These are phyloP conservation scores for Monilinia fructicola DNA, from an alignment of 2,329 filamentous ascomycete species.

Conservation along the genomic window DNA sequence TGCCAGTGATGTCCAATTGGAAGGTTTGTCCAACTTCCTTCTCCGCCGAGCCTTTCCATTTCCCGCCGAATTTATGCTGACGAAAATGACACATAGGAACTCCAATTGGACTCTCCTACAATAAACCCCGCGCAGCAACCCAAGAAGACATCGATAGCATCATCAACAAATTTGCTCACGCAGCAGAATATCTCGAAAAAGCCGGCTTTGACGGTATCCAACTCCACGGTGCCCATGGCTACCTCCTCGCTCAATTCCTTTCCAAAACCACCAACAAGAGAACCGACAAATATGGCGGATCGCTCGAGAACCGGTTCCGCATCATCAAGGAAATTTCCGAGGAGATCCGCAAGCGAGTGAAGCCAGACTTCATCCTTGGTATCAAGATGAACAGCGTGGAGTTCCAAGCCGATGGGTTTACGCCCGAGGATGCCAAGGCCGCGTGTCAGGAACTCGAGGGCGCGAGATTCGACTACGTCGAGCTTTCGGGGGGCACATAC, in stretches of 20 bases:
- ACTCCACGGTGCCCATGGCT: constrained; percentile 40
- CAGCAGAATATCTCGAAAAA: constrained; percentile 60
- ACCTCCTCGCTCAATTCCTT: constrained; percentile 40
- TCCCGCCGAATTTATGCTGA: not conserved
- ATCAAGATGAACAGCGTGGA: constrained; percentile 61
- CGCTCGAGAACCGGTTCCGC: constrained; percentile 41
- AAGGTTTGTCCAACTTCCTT: constrained; percentile 31
- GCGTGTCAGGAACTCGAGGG: constrained; percentile 52
- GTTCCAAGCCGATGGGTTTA: constrained; percentile 55
- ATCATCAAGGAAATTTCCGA: constrained; percentile 41
- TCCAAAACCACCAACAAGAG: constrained; percentile 36
- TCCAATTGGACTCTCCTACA: constrained; percentile 51
- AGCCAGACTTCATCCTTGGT: constrained; percentile 48
- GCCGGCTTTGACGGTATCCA: constrained; percentile 57
- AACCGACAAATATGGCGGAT: constrained; percentile 40
- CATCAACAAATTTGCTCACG: constrained; percentile 61
- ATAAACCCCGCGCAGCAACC: constrained; percentile 53
- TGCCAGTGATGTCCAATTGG: constrained; percentile 44
- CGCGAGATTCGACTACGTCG: constrained; percentile 62
- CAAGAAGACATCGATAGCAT: constrained; percentile 55
- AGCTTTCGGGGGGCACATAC: constrained; percentile 65
- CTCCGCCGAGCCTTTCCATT: fast-evolving
- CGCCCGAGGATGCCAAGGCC: constrained; percentile 56
- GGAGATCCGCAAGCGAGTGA: not conserved
- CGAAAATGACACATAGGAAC: constrained; percentile 27